Conservation (phyloP, 192 early-diverging fungal species). For the Cetraspora pellucida region DNA sequence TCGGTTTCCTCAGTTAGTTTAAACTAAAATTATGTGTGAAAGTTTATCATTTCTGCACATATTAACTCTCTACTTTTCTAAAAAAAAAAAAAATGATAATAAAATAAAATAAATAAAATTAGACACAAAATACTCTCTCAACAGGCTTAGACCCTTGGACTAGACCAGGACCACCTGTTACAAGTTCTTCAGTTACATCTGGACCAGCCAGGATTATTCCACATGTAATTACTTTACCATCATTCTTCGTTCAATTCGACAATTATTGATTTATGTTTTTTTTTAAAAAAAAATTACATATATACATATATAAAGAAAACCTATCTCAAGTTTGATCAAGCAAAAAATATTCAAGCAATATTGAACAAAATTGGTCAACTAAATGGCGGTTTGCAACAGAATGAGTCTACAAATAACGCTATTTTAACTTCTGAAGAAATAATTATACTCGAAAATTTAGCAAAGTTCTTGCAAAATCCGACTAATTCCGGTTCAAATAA, state of each 20-base stretch:
- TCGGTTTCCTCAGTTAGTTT: too few relatives aligned
- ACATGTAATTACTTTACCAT: constrained; percentile 17
- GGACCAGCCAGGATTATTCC: constrained; percentile 32
- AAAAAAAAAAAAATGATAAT: constrained; percentile 35
- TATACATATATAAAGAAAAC: constrained; percentile 35
- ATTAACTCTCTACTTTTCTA: constrained; percentile 26
- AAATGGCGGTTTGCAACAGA: constrained; percentile 55
- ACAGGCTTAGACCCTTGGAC: constrained; percentile 27
- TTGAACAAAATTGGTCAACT: constrained; percentile 74
- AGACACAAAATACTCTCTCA: constrained; percentile 31
- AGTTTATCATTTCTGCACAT: background rate
- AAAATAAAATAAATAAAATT: background rate
- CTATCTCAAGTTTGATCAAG: constrained; percentile 69
- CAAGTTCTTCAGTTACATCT: constrained; percentile 28
- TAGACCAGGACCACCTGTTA: constrained; percentile 39
- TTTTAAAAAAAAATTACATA: too few relatives aligned
- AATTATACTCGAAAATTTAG: constrained; percentile 37
- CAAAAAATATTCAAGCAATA: constrained; percentile 72
- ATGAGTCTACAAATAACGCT: constrained; percentile 4
- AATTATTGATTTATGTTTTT: background rate
- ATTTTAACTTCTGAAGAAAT: constrained; percentile 33
- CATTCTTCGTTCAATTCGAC: background rate
- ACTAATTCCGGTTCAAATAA: constrained; percentile 11
- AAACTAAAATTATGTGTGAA: too few relatives aligned
- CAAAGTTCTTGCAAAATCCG: constrained; percentile 47